phyloP scores from a whole-genome alignment of 495 filamentous ascomycete genomes.

The Aspergillus conjunctus region DNA sequence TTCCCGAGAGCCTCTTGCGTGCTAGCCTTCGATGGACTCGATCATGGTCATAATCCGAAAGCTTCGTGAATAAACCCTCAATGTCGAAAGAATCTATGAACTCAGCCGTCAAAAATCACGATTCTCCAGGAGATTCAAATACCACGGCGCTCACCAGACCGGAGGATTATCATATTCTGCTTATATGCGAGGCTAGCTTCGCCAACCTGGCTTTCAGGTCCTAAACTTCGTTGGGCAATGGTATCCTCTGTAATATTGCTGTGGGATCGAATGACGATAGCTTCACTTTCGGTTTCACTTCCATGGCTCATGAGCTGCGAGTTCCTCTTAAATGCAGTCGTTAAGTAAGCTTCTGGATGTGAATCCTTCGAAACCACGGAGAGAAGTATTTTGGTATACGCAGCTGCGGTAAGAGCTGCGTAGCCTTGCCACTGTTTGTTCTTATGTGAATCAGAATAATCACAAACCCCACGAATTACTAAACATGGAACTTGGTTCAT shows the following conservation, averaged over 20 bases:
- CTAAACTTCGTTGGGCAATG: too few relatives aligned
- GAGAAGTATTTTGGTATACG: slow-evolving; percentile 34
- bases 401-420: slow-evolving; percentile 31
- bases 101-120: too few relatives aligned
- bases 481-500: slow-evolving; percentile 34
- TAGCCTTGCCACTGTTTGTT: slow-evolving; percentile 39
- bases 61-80: slow-evolving; percentile 5
- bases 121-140: too few relatives aligned
- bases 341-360: slow-evolving; percentile 9
- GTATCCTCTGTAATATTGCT: too few relatives aligned
- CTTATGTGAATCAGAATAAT: slow-evolving; percentile 44
- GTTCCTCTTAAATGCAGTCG: too few relatives aligned
- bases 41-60: slow-evolving; percentile 30
- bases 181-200: too few relatives aligned
- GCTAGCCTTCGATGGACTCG: slow-evolving; percentile 24
- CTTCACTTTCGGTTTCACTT: too few relatives aligned
- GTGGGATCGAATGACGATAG: too few relatives aligned
- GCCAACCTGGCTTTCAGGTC: too few relatives aligned
- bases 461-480: slow-evolving; percentile 37
- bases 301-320: not conserved
- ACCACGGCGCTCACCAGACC: too few relatives aligned
- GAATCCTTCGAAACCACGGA: slow-evolving; percentile 7
- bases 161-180: too few relatives aligned
- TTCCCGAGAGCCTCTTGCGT: slow-evolving; percentile 23
- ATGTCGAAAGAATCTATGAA: slow-evolving; percentile 27